Conservation (phyloP, 2,329 filamentous ascomycete genomes). For the Fusarium sp. region DNA sequence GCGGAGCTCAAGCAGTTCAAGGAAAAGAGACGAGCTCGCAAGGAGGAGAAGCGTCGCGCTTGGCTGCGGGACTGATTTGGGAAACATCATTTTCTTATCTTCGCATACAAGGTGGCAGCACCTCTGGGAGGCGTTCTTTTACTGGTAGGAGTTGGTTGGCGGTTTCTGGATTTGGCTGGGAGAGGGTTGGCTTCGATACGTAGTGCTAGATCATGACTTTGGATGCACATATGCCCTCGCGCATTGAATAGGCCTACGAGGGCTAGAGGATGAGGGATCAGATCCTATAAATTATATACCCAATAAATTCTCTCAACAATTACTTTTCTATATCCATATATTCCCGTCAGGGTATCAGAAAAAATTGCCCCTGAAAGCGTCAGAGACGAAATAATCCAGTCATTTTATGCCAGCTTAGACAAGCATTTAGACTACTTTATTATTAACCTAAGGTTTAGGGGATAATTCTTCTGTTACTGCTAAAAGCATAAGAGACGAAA, state of each 20-base stretch:
- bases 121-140: constrained; percentile 29
- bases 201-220: constrained; percentile 16
- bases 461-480: neutral
- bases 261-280: constrained; percentile 32
- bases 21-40: constrained; percentile 87
- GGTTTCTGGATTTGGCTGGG: constrained; percentile 22
- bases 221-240: constrained; percentile 33
- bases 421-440: too few species aligned
- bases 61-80: constrained; percentile 86
- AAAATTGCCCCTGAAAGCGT: neutral
- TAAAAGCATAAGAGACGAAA: too few species aligned
- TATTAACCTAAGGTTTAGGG: neutral
- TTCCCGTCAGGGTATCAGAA: neutral
- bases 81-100: neutral
- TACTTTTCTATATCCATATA: constrained; percentile 3
- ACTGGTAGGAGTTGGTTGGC: constrained; percentile 33
- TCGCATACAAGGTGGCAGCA: constrained; percentile 14
- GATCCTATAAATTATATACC: constrained; percentile 35
- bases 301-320: constrained; percentile 24
- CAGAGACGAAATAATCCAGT: neutral
- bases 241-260: constrained; percentile 30
- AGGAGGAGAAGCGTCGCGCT: constrained; percentile 92
- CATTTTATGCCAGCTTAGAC: too few species aligned
- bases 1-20: constrained; percentile 91
- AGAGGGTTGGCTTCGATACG: neutral